Evolutionary conservation across 1,284 basidiomycete species (phyloP).

Genomic region (Mycena citricolor): DNA sequence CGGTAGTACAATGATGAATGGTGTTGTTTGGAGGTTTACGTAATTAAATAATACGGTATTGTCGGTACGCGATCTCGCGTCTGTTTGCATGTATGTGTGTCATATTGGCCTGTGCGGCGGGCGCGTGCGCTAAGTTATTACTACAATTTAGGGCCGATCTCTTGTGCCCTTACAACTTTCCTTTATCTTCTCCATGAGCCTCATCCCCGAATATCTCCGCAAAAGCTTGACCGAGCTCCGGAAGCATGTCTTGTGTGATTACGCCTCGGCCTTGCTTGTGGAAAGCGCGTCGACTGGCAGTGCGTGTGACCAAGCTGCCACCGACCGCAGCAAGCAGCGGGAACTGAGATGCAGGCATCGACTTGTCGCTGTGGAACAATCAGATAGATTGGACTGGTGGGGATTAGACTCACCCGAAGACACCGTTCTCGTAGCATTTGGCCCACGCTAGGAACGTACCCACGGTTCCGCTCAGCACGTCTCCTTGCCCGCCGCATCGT

Average conservation of each 20-base stretch:
- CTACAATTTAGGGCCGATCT: no score
- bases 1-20: no score
- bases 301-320: conserved; percentile 86
- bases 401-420: conserved; percentile 56
- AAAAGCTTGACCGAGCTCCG: conserved; percentile 75
- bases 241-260: conserved; percentile 88
- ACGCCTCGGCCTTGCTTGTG: conserved; percentile 75
- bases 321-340: conserved; percentile 88
- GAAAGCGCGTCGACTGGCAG: conserved; percentile 78
- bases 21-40: no score
- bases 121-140: no score
- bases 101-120: no score
- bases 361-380: conserved; percentile 38
- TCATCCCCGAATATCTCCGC: conserved; percentile 67
- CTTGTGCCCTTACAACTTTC: conserved; percentile 35
- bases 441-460: conserved; percentile 94
- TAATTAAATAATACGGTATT: no score
- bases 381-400: not conserved
- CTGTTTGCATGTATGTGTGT: no score
- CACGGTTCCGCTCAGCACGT: conserved; percentile 85
- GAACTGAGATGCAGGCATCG: conserved; percentile 58
- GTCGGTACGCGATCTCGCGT: no score
- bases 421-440: conserved; percentile 83
- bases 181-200: conserved; percentile 39
- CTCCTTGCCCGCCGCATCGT: conserved; percentile 94